Evolutionary conservation across 768 basidiomycete genomes (phyloP), one percentile per base, ranked within the genome.

Genomic region (Hygrocybe coccinea): DNA sequence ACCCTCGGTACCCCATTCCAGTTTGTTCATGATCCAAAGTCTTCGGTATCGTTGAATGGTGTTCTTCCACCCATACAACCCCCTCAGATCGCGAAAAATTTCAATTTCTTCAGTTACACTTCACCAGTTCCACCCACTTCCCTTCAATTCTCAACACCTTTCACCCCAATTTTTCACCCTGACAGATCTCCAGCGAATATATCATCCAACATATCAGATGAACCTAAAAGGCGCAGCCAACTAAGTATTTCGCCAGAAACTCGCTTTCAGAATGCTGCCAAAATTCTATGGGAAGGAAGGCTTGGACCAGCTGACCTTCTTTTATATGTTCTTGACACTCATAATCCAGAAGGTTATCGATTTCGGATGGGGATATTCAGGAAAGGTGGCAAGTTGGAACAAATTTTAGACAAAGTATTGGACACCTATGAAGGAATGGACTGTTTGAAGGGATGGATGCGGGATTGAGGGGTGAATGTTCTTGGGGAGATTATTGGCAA

Each of bases 281-380:
- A 15, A 54, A 51, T 50, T 48, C 51, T 50, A n/a, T 2, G 38
- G 37, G n/a, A 47, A 56, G 15, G 55, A 48, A 48, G 37, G n/a
- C 0, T 39, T 25, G 3, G 29, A 7, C 25, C 49, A 33, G 55
- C 38, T 5, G 35, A 56, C 35, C 49, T 50, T 12, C 19, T 50
- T 10, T 22, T 50, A 10, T 24, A 50, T 36, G 49, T 50, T 22
- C 34, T 50, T 8, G n/a, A 36, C n/a, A 10, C n/a, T n/a, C 5
- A 50, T 36, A 50, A 50, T 36, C 25, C 24, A 36, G 49, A 50
- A 17, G 15, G 25, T 50, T 36, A 50, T 50, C 49, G 24, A 14
- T 50, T 17, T 17, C 14, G 24, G 29, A 24, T n/a, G 29, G 34
- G 12, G 34, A 33, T 50, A 17, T 50, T 24, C 34, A 36, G 29